phyloP scores from a whole-genome alignment of 148 eudicot genomes.

The Camellia japonica region DNA sequence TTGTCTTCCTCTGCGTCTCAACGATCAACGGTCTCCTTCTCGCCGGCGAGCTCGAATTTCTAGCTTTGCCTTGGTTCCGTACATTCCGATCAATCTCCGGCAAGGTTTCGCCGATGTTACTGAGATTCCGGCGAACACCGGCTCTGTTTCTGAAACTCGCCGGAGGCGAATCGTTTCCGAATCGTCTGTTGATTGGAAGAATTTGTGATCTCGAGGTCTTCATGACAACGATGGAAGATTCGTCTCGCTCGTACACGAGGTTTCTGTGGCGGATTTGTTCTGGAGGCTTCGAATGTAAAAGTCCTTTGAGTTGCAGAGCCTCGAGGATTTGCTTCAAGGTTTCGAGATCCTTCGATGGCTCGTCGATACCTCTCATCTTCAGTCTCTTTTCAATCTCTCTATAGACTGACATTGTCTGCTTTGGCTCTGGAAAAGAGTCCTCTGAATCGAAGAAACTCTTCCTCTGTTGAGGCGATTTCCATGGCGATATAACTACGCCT shows the following conservation, averaged over 20 bases:
- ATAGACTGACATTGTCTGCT: conserved; percentile 43
- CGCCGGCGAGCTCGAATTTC: conserved; percentile 35
- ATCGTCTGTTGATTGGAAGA: conserved; percentile 21
- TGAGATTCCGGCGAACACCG: conserved; percentile 29
- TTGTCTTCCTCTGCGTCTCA: conserved; percentile 47
- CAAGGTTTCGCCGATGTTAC: conserved; percentile 27
- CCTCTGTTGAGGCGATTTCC: conserved; percentile 39
- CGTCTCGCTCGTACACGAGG: conserved; percentile 39
- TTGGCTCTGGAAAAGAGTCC: conserved; percentile 70
- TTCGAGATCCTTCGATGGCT: conserved; percentile 70
- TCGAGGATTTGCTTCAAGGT: conserved; percentile 84
- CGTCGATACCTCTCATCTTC: conserved; percentile 77
- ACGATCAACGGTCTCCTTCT: conserved; percentile 43
- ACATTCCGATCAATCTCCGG: conserved; percentile 27
- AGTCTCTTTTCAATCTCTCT: conserved; percentile 70
- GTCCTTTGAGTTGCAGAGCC: conserved; percentile 86
- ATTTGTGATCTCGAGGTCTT: conserved; percentile 39
- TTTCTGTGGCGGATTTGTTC: conserved; percentile 34
- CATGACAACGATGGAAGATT: conserved; percentile 62
- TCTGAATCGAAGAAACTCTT: conserved; percentile 60
- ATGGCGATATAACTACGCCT: conserved; percentile 20
- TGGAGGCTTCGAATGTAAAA: conserved; percentile 51
- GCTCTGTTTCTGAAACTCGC: conserved; percentile 18
- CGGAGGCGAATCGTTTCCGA: conserved; percentile 24
- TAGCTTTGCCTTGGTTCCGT: conserved; percentile 28